Conservation (phyloP, 352 stramenopile species). For the Phytophthora pisi region DNA sequence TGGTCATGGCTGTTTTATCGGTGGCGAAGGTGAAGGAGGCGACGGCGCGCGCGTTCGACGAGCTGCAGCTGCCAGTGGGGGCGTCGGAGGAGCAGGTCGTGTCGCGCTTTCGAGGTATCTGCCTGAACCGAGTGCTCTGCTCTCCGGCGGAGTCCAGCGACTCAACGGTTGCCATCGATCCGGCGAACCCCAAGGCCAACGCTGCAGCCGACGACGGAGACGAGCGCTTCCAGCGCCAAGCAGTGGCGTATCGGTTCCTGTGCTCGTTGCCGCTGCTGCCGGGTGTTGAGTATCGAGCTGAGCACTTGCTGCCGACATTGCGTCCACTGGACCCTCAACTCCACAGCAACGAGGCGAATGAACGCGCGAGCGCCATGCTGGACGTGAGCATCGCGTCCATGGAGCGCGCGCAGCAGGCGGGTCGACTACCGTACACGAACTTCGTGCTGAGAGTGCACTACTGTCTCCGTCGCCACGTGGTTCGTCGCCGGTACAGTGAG, state of each 20-base stretch:
- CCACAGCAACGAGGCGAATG: slow-evolving; percentile 20
- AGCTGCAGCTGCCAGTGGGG: slow-evolving; percentile 59
- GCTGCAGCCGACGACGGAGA: slow-evolving; percentile 15
- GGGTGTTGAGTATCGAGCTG: slow-evolving; percentile 28
- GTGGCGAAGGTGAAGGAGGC: slow-evolving; percentile 40
- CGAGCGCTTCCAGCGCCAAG: slow-evolving; percentile 59
- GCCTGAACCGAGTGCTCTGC: slow-evolving; percentile 49
- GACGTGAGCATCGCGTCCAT: slow-evolving; percentile 66
- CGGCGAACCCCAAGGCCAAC: slow-evolving; percentile 8
- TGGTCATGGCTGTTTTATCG: slow-evolving; percentile 25
- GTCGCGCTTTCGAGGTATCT: slow-evolving; percentile 51
- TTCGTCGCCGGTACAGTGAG: slow-evolving; percentile 70
- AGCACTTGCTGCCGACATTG: slow-evolving; percentile 55
- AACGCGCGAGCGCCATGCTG: slow-evolving; percentile 63
- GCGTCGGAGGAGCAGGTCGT: slow-evolving; percentile 57
- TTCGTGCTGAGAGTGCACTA: slow-evolving; percentile 79
- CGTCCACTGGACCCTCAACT: slow-evolving; percentile 44
- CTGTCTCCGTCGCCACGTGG: slow-evolving; percentile 67
- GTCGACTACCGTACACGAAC: slow-evolving; percentile 70
- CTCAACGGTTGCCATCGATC: background rate
- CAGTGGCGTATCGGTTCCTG: slow-evolving; percentile 72
- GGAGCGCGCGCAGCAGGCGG: slow-evolving; percentile 61
- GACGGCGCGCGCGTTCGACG: slow-evolving; percentile 52
- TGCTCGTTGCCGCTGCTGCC: slow-evolving; percentile 51
- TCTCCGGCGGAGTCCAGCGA: slow-evolving; percentile 12